Percentiles rank a stretch among this genome's conserved stretches.
Evolutionary conservation across 2,329 filamentous ascomycete species (phyloP).

Genomic region (Aureobasidium sp.): DNA sequence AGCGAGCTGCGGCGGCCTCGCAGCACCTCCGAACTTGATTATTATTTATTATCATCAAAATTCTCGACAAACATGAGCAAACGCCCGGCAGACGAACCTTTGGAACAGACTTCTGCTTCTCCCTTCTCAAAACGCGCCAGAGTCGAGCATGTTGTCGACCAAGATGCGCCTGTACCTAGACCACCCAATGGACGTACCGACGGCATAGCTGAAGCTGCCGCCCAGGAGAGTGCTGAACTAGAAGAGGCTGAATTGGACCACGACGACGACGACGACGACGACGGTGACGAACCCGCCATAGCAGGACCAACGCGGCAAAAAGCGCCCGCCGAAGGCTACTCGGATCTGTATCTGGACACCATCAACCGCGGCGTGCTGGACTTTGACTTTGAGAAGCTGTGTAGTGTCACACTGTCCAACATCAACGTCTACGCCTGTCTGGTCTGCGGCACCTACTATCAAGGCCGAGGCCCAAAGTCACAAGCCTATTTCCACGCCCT

Average conservation of each 20-base stretch:
- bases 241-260: constrained; percentile 30
- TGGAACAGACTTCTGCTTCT: constrained; percentile 39
- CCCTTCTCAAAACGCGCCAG: constrained; percentile 43
- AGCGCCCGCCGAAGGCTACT: constrained; percentile 79
- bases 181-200: constrained; percentile 22
- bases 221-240: constrained; percentile 32
- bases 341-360: constrained; percentile 94
- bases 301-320: constrained; percentile 58
- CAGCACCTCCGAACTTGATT: constrained; percentile 4
- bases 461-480: constrained; percentile 86
- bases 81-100: constrained; percentile 39
- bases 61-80: constrained; percentile 40
- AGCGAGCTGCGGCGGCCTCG: constrained; percentile 11
- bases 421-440: constrained; percentile 98
- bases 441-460: constrained; percentile 96
- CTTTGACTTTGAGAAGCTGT: constrained; percentile 98
- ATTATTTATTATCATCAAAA: background rate
- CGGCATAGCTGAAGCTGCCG: constrained; percentile 32
- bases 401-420: constrained; percentile 90
- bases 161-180: constrained; percentile 20
- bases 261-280: constrained; percentile 29
- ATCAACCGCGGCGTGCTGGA: constrained; percentile 89
- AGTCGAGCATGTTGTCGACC: constrained; percentile 38
- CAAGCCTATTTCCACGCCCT: constrained; percentile 97
- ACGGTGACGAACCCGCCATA: constrained; percentile 27